These are phyloP conservation scores for Heliocybe sulcata DNA, from an alignment of 1,284 basidiomycete species.

Conservation along the genomic window DNA sequence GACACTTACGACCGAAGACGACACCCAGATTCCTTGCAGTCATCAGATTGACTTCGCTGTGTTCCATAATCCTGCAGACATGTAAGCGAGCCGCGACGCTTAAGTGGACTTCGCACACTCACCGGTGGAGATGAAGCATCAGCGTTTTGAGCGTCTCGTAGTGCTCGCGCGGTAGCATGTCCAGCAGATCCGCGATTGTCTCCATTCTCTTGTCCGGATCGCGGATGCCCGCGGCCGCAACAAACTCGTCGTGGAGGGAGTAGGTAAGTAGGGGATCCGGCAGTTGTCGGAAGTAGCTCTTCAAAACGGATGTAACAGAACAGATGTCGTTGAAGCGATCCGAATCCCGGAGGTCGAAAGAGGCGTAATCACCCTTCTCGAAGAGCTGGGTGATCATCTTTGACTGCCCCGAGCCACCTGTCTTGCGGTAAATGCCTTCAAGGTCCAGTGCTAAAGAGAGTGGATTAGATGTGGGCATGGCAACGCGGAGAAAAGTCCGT, in stretches of 20 bases:
- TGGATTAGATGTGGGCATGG: conserved; percentile 1
- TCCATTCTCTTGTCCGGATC: conserved; percentile 58
- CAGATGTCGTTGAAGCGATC: conserved; percentile 97
- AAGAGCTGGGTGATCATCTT: conserved; percentile 94
- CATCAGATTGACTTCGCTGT: conserved; percentile 83
- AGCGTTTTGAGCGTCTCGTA: conserved; percentile 80
- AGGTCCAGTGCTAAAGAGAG: conserved; percentile 68
- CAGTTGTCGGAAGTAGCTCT: conserved; percentile 92
- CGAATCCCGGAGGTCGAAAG: conserved; percentile 84
- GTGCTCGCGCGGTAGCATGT: conserved; percentile 79
- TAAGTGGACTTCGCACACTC: conserved; percentile 16
- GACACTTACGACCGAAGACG: conserved; percentile 93
- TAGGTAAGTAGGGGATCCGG: conserved; percentile 90
- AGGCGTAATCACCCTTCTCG: conserved; percentile 82
- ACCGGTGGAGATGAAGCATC: conserved; percentile 86
- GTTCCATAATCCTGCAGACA: conserved; percentile 54
- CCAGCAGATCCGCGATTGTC: conserved; percentile 64
- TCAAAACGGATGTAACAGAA: conserved; percentile 93
- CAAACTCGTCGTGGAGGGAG: conserved; percentile 88
- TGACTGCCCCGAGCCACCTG: conserved; percentile 88
- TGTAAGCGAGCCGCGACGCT: conserved; percentile 5
- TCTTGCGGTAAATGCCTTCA: conserved; percentile 96
- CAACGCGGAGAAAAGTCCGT: conserved; percentile 20
- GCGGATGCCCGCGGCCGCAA: conserved; percentile 64
- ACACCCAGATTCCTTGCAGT: conserved; percentile 95